phyloP scores from a whole-genome alignment of 768 basidiomycete species.

The Suillus clintonianus region DNA sequence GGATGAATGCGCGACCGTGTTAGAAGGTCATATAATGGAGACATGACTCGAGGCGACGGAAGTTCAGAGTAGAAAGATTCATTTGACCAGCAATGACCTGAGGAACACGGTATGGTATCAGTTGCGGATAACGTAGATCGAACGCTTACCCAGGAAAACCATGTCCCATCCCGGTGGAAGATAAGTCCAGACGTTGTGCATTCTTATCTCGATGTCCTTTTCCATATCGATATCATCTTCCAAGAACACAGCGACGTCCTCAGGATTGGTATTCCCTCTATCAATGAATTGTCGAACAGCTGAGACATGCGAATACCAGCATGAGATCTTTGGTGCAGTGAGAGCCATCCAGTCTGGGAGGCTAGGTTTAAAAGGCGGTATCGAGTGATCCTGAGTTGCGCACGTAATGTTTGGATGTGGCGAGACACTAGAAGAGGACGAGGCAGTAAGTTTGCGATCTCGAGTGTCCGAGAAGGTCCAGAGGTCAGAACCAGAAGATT shows the following conservation, averaged over 20 bases:
- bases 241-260: conserved; percentile 54
- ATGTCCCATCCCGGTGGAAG: conserved; percentile 72
- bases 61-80: conserved; percentile 52
- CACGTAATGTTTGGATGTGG: conserved; percentile 40
- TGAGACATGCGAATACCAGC: conserved; percentile 69
- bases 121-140: neutral
- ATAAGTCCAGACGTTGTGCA: conserved; percentile 46
- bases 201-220: conserved; percentile 48
- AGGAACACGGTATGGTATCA: conserved; percentile 2
- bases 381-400: conserved; percentile 42
- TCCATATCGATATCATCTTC: conserved; percentile 86
- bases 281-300: conserved; percentile 47
- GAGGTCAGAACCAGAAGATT: conserved; percentile 20
- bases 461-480: conserved; percentile 11
- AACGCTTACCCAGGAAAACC: conserved; percentile 61
- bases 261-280: conserved; percentile 23
- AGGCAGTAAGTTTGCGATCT: conserved; percentile 2
- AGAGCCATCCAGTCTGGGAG: conserved; percentile 53
- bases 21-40: neutral
- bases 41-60: conserved; percentile 12
- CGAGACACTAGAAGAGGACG: neutral
- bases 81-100: conserved; percentile 82
- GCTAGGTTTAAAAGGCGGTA: conserved; percentile 34
- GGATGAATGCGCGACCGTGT: conserved; percentile 44
- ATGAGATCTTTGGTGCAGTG: conserved; percentile 62